phyloP scores from a whole-genome alignment of 2,329 filamentous ascomycete genomes.

The Alternaria arborescens region DNA sequence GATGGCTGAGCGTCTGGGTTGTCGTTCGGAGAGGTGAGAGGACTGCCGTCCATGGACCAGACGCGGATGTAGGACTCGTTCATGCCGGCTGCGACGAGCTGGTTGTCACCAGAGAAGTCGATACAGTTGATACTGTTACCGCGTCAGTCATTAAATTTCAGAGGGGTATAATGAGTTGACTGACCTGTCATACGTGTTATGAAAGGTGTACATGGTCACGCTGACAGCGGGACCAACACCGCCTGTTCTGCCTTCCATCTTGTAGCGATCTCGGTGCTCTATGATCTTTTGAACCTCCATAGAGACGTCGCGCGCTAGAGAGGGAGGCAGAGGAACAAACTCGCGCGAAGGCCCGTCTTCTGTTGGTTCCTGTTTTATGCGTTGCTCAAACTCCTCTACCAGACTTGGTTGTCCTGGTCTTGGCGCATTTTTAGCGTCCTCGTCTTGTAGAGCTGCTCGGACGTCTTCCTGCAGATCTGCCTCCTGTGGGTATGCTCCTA shows the following conservation, averaged over 20 bases:
- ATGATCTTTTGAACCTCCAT: conserved; percentile 95
- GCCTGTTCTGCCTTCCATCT: conserved; percentile 82
- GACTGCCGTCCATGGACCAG: conserved; percentile 88
- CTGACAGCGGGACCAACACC: conserved; percentile 85
- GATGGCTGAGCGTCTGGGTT: conserved; percentile 62
- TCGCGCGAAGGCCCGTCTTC: conserved; percentile 81
- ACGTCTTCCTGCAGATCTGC: conserved; percentile 83
- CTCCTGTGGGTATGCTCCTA: conserved; percentile 87
- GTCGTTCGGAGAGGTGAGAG: conserved; percentile 73
- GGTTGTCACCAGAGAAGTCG: conserved; percentile 92
- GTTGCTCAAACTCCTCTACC: conserved; percentile 86
- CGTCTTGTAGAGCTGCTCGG: conserved; percentile 83
- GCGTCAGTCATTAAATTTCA: not conserved
- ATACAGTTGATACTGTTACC: conserved; percentile 80
- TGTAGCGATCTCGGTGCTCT: conserved; percentile 91
- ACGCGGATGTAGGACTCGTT: conserved; percentile 95
- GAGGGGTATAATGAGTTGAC: conserved; percentile 33
- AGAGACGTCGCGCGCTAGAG: conserved; percentile 85
- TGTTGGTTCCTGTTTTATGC: conserved; percentile 87
- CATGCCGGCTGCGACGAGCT: conserved; percentile 86
- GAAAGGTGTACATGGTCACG: conserved; percentile 97
- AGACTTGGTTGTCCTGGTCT: conserved; percentile 74
- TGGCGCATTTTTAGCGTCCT: conserved; percentile 81
- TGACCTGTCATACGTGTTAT: conserved; percentile 92
- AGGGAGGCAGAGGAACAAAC: conserved; percentile 86